Base-by-base conservation (phyloP, 202 grass and related monocot genomes). In the Elaeis oleifera region DNA sequence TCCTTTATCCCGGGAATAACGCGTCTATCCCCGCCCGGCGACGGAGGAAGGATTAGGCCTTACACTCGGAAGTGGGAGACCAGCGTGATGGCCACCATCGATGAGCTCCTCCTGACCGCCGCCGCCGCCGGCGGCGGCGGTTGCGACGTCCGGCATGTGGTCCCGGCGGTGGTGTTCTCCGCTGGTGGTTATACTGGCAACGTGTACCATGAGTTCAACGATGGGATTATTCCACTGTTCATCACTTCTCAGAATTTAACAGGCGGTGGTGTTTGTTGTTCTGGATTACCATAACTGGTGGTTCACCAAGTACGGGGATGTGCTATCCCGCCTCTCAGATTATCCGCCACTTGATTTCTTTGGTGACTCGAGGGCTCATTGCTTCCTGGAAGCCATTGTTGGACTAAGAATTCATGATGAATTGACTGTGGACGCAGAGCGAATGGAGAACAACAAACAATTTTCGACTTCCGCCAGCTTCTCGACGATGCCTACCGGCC, bases 201-300 rank as follows among this genome's bases (percentile, higher is more conserved):
- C 64, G 85, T 99, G 63, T 99, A 99, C 79, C 94, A 99, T 74
- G 94, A 99, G 77, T 99, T 99, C 82, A 99, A 86, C 76, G 94
- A 99, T 61, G 94, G 94, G 51, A 74, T 99, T 58, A 67, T 99
- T 44, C 94, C 94, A 59, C 83, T 99, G 53, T 99, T 89, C 74
- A 77, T 99, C 51, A 99, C 94, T 61, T 72, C 94, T 20, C 49
- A 54, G 9, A 80, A 65, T 65, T 89, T 48, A 77, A 74, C 1
- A 75, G 78, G 0, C 79, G 78, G 94, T 94, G 69, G 82, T 94
- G 67, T 67, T 99, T 19, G 85, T 89, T 22, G 82, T 94, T 39
- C 74, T 85, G 54, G 88, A 99, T 82, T 87, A 89, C 59, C 88
- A 86, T 60, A 71, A 76, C 58, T 99, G 94, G 94, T 99, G 94